Evolutionary conservation across 1,284 basidiomycete species (phyloP).

Genomic region (Pisolithus thermaeus): DNA sequence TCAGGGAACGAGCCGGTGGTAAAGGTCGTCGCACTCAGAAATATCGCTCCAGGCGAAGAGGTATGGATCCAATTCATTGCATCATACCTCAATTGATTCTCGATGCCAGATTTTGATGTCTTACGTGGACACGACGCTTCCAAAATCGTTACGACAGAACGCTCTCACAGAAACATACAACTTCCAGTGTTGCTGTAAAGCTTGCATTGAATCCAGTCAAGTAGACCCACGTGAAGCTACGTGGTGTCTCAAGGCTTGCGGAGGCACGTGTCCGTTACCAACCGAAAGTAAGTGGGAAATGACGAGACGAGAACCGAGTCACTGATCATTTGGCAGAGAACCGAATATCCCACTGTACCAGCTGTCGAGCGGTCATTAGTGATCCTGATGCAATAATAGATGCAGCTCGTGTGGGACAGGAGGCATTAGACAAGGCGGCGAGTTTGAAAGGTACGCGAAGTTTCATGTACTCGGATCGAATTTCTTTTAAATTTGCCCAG

Average conservation of each 20-base stretch:
- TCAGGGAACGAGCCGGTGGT: constrained; percentile 53
- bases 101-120: constrained; percentile 53
- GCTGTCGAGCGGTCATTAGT: constrained; percentile 49
- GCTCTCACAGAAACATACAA: constrained; percentile 70
- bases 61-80: constrained; percentile 32
- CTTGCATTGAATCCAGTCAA: constrained; percentile 39
- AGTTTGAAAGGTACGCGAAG: constrained; percentile 47
- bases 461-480: neutral
- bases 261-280: constrained; percentile 52
- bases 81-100: neutral
- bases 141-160: constrained; percentile 48
- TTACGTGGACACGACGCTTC: constrained; percentile 82
- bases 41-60: constrained; percentile 66
- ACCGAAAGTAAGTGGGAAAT: constrained; percentile 42
- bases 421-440: constrained; percentile 66
- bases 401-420: constrained; percentile 58
- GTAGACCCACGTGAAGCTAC: constrained; percentile 69
- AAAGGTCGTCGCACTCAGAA: constrained; percentile 64
- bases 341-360: constrained; percentile 43
- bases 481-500: constrained; percentile 28
- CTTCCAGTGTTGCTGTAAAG: constrained; percentile 69
- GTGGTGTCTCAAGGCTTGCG: constrained; percentile 61
- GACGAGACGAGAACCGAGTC: constrained; percentile 35
- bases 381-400: constrained; percentile 52
- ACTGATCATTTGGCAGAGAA: constrained; percentile 33